Percentiles rank a stretch among this genome's conserved stretches.
phyloP scores from a whole-genome alignment of 164 flowering plant genomes.

The Amborella trichopoda region DNA sequence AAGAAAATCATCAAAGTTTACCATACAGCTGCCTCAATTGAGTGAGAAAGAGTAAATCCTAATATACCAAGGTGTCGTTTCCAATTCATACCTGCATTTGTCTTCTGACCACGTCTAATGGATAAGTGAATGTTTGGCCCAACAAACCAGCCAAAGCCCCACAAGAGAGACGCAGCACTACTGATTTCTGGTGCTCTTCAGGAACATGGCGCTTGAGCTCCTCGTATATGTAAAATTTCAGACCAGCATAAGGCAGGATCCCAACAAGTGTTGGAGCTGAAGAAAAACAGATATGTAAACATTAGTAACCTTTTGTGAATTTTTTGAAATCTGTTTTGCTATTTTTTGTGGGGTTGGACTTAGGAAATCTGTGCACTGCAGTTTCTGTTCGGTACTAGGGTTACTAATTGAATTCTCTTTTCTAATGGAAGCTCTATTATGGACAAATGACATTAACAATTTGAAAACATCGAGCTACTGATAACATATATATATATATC shows the following conservation, averaged over 20 bases:
- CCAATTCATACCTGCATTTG: conserved; percentile 98
- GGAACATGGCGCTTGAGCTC: conserved; percentile 79
- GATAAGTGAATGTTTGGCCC: conserved; percentile 93
- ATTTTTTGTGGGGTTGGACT: too few relatives aligned
- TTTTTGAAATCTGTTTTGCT: too few relatives aligned
- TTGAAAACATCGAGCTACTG: too few relatives aligned
- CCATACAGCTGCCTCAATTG: too few relatives aligned
- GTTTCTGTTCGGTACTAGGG: too few relatives aligned
- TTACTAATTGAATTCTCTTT: too few relatives aligned
- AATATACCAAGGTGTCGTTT: too few relatives aligned
- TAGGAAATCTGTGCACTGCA: too few relatives aligned
- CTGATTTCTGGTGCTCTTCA: conserved; percentile 81
- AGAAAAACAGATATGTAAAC: conserved; percentile 1
- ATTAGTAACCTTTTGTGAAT: neutral
- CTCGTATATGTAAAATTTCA: conserved; percentile 89
- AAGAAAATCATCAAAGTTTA: too few relatives aligned
- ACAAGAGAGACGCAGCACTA: conserved; percentile 72
- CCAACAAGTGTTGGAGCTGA: conserved; percentile 92
- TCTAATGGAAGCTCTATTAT: too few relatives aligned
- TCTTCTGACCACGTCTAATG: conserved; percentile 90
- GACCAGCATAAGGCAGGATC: conserved; percentile 92
- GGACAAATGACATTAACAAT: too few relatives aligned
- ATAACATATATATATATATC: too few relatives aligned
- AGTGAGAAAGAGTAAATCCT: neutral
- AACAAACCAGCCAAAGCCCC: conserved; percentile 95